Percentiles rank a stretch among this genome's conserved stretches.
Conservation (phyloP, 179 eudicot species). For the Corrigiola litoralis region DNA sequence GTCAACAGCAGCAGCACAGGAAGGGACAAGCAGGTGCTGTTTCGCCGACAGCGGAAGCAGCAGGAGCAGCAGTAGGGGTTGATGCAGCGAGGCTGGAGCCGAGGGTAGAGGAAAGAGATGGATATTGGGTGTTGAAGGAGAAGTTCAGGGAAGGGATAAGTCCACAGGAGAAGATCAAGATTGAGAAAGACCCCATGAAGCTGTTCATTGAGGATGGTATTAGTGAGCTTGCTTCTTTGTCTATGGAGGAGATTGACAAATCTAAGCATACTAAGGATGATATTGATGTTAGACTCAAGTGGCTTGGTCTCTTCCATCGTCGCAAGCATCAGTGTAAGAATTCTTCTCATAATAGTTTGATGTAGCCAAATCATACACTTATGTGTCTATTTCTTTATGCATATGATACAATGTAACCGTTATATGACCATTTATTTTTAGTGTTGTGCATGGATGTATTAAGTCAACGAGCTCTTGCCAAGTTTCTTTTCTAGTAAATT, state of each 20-base stretch:
- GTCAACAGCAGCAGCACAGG: conserved; percentile 7
- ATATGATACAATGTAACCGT: too few relatives aligned
- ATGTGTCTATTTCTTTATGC: not conserved
- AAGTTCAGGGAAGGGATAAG: conserved; percentile 80
- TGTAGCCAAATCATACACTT: too few relatives aligned
- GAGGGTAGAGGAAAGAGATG: conserved; percentile 70
- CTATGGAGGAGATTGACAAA: conserved; percentile 72
- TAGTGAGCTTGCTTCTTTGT: conserved; percentile 48
- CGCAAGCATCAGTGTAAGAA: conserved; percentile 88
- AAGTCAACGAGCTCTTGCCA: too few relatives aligned
- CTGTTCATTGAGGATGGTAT: conserved; percentile 62
- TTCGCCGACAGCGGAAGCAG: conserved; percentile 5
- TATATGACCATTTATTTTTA: too few relatives aligned
- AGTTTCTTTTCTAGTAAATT: too few relatives aligned
- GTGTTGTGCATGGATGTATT: too few relatives aligned
- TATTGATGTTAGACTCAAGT: conserved; percentile 83
- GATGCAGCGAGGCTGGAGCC: conserved; percentile 60
- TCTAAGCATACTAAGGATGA: conserved; percentile 71
- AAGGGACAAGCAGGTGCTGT: not conserved
- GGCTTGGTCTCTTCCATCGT: conserved; percentile 93
- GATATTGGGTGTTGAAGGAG: conserved; percentile 79
- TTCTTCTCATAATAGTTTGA: too few relatives aligned
- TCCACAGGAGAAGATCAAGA: conserved; percentile 82
- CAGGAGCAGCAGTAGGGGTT: conserved; percentile 8
- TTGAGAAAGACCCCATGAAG: conserved; percentile 86